Conservation (phyloP, 345 rosid species). For the Geranium rotundifolium region DNA sequence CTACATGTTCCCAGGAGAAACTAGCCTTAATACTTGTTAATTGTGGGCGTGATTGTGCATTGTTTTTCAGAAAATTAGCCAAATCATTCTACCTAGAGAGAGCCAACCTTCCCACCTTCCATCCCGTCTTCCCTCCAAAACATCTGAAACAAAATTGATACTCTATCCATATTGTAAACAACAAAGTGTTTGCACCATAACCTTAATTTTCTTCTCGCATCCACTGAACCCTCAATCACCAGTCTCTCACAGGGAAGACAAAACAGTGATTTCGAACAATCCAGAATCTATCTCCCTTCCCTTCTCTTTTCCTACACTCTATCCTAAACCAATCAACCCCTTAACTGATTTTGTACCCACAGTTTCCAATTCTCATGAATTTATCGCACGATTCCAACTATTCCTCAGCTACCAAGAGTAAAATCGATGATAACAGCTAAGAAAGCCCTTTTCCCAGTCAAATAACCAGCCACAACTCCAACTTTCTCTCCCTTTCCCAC, state of each 20-base stretch:
- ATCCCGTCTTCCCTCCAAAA: not conserved
- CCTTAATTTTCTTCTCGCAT: not conserved
- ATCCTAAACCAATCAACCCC: not conserved
- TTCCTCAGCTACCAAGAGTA: slow-evolving; percentile 5
- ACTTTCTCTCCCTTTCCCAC: slow-evolving; percentile 1
- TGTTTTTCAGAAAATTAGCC: too few relatives aligned
- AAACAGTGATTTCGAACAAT: not conserved
- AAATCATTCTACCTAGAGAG: too few relatives aligned
- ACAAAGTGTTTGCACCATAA: not conserved
- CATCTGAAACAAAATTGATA: not conserved
- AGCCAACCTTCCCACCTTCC: too few relatives aligned
- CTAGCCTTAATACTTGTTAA: not conserved
- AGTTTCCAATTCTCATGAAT: not conserved
- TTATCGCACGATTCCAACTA: not conserved
- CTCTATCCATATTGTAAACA: not conserved
- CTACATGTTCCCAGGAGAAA: not conserved
- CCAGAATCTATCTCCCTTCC: not conserved
- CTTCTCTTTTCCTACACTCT: not conserved
- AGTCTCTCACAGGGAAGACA: too few relatives aligned
- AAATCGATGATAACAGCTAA: not conserved
- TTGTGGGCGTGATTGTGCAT: not conserved
- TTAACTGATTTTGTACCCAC: not conserved
- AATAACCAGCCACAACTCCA: not conserved
- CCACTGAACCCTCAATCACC: too few relatives aligned
- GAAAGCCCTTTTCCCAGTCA: not conserved